phyloP scores from a whole-genome alignment of 2,329 filamentous ascomycete genomes.

The Graphiopsis chlorocephala region DNA sequence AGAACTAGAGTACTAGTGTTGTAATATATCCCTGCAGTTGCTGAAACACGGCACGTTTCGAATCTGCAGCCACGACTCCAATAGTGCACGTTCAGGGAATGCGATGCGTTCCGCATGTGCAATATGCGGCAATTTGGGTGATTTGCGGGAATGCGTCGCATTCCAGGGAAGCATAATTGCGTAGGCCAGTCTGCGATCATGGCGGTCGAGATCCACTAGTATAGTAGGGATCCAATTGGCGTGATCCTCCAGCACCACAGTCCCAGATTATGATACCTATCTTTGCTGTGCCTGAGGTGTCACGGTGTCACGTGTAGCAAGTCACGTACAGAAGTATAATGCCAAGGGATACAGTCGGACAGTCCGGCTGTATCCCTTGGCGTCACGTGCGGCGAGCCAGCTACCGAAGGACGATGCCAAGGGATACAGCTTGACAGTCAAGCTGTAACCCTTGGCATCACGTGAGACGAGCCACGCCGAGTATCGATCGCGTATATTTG shows the following conservation, averaged over 20 bases:
- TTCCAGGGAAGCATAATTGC: conserved; percentile 7
- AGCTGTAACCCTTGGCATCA: too few species aligned
- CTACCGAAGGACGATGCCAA: too few species aligned
- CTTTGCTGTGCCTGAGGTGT: not conserved
- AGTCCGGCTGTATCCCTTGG: too few species aligned
- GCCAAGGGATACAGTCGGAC: too few species aligned
- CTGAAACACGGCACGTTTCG: not conserved
- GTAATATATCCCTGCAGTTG: not conserved
- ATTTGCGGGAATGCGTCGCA: conserved; percentile 4
- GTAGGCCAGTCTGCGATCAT: too few species aligned
- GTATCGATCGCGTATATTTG: not conserved
- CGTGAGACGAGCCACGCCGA: too few species aligned
- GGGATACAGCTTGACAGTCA: too few species aligned
- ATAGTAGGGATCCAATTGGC: not conserved
- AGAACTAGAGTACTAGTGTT: not conserved
- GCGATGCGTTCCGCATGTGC: conserved; percentile 1
- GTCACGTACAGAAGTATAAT: too few species aligned
- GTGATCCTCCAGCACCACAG: not conserved
- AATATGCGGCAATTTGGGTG: not conserved
- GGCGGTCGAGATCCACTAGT: not conserved
- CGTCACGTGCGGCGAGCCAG: too few species aligned
- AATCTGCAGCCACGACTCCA: not conserved
- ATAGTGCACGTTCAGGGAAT: conserved; percentile 2
- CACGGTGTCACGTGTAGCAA: too few species aligned
- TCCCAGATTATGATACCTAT: not conserved